These are phyloP conservation scores for Rubroshorea leprosula DNA, from an alignment of 345 rosid genomes.

Conservation along the genomic window DNA sequence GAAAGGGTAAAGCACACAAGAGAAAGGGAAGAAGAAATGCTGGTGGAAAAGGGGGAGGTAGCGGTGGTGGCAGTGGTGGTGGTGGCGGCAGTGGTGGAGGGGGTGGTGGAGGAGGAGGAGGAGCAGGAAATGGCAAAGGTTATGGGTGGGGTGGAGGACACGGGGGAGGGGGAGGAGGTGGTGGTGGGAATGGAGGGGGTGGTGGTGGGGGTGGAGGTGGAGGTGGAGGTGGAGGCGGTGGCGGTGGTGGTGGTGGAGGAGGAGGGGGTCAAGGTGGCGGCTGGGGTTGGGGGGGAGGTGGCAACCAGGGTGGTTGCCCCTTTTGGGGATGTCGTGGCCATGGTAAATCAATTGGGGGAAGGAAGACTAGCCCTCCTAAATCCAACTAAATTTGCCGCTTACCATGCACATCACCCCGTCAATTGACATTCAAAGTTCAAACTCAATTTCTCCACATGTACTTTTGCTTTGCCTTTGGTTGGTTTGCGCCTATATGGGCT, in stretches of 20 bases:
- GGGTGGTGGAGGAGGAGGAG: slow-evolving; percentile 2
- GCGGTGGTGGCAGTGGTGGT: not conserved
- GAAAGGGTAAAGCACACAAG: too few species aligned
- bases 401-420: too few species aligned
- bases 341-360: slow-evolving; percentile 13
- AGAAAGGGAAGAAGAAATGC: not conserved
- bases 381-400: not conserved
- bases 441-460: too few species aligned
- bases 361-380: not conserved
- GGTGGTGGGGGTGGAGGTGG: not conserved
- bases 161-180: not conserved
- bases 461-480: too few species aligned
- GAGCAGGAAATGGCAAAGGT: not conserved
- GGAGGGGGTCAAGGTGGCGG: slow-evolving; percentile 3
- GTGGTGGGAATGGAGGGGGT: not conserved
- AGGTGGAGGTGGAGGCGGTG: not conserved
- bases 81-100: not conserved
- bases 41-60: not conserved
- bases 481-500: too few species aligned
- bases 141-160: not conserved
- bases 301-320: slow-evolving; percentile 36
- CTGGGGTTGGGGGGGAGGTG: not conserved
- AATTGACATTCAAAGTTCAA: too few species aligned
- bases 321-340: slow-evolving; percentile 44
- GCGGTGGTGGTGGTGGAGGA: not conserved